Evolutionary conservation across 495 filamentous ascomycete species (phyloP), one percentile per base, ranked within the genome.

Genomic region (Paragyromitra xinjiangensis): DNA sequence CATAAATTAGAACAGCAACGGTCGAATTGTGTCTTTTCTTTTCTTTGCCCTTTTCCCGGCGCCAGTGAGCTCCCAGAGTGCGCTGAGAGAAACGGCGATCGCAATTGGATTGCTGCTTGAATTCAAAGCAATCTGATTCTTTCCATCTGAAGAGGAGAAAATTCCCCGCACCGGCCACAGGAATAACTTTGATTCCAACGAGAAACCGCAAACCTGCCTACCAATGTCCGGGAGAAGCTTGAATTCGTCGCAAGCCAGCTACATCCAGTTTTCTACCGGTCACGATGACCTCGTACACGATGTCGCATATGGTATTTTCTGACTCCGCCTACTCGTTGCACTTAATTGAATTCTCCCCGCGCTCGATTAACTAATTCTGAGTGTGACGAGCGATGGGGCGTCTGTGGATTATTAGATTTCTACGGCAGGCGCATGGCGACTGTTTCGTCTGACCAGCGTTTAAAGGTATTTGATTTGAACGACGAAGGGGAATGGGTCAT

Each of bases 381-480:
- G 69, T 61, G 42, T 14, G 50, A 22, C 64, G 50, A 77, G 39
- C 42, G 68, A 24, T 66, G 71, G 74, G 59, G 59, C 7, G 50
- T 73, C 62, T 61, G 22, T 68, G 50, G 50, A 29, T 34, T 80
- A 73, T 84, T 82, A 83, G 86, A 98, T 85, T 88, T 88, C 80
- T 95, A 95, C 82, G 95, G 95, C 71, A 94, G 91, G 78, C 93
- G 94, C 74, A 92, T 94, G 84, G 92, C 94, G 39, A 94, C 94
- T 11, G 93, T 92, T 39, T 95, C 92, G 45, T 91, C 94, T 2
- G 95, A 99, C 84, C 96, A 97, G 81, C 92, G 91, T 82, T 91
- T 99, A 78, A 93, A 94, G 82, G 92, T 98, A 40, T 98, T 94
- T 88, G 93, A 97, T 82, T 84, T 87, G 53, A 88, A 94, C 74